phyloP scores from a whole-genome alignment of 2,329 filamentous ascomycete genomes.

The Lasiodiplodia hormozganensis region DNA sequence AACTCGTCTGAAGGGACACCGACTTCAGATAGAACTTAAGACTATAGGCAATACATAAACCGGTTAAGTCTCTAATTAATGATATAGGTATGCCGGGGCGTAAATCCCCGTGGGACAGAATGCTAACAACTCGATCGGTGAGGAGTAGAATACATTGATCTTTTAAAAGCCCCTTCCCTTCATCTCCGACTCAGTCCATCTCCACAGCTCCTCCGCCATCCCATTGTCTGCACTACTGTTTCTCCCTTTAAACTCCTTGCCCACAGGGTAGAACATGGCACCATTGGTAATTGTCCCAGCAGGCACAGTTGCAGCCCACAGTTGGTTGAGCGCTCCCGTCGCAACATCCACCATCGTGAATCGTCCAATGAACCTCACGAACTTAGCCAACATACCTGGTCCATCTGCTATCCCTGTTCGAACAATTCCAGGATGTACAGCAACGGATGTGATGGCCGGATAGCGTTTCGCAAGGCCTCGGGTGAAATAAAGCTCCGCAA shows the following conservation, averaged over 20 bases:
- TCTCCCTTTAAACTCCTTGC: slow-evolving; percentile 36
- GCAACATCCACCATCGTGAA: slow-evolving; percentile 37
- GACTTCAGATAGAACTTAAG: too few relatives aligned
- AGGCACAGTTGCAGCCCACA: slow-evolving; percentile 49
- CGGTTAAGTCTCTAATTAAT: too few relatives aligned
- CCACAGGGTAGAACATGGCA: slow-evolving; percentile 50
- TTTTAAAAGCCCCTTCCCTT: slow-evolving; percentile 3
- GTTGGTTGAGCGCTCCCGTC: slow-evolving; percentile 50
- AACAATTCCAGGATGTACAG: slow-evolving; percentile 59
- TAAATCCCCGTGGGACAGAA: too few relatives aligned
- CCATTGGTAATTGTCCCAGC: slow-evolving; percentile 49
- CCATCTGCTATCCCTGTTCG: slow-evolving; percentile 50
- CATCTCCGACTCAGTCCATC: slow-evolving; percentile 47
- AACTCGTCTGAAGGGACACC: too few relatives aligned
- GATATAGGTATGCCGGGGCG: too few relatives aligned
- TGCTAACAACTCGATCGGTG: too few relatives aligned
- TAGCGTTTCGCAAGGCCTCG: slow-evolving; percentile 52
- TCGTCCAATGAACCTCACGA: slow-evolving; percentile 38
- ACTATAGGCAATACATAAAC: too few relatives aligned
- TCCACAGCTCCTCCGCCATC: slow-evolving; percentile 46
- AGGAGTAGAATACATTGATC: too few relatives aligned
- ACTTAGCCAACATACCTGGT: slow-evolving; percentile 23
- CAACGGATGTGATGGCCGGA: slow-evolving; percentile 52
- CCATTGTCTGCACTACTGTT: slow-evolving; percentile 36
- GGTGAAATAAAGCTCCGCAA: slow-evolving; percentile 58